Percentiles rank a stretch among this genome's conserved stretches.
Evolutionary conservation across 1,284 basidiomycete species (phyloP).

Genomic region (Heterobasidion occidentale): DNA sequence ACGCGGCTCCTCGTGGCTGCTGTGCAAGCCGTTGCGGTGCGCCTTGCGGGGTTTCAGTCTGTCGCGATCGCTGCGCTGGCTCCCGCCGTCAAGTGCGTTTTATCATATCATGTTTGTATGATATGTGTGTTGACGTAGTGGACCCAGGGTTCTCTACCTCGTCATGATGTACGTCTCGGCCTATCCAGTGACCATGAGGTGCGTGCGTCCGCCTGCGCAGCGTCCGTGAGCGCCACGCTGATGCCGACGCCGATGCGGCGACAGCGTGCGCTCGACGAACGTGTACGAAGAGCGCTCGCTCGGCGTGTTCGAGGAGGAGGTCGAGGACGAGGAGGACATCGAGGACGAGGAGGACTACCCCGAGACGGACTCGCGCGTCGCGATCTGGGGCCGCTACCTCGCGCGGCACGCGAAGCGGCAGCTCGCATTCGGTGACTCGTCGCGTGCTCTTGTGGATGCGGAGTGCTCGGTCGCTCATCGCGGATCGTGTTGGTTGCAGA

Average conservation of each 20-base stretch:
- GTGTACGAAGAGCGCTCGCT: slow-evolving; percentile 93
- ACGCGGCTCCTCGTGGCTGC: slow-evolving; percentile 59
- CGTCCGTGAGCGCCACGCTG: slow-evolving; percentile 29
- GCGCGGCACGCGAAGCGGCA: slow-evolving; percentile 80
- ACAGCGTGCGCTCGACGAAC: slow-evolving; percentile 87
- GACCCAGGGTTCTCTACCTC: slow-evolving; percentile 44
- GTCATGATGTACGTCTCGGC: slow-evolving; percentile 48
- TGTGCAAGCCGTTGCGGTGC: slow-evolving; percentile 75
- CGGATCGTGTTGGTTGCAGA: too few relatives aligned
- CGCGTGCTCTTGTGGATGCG: too few relatives aligned
- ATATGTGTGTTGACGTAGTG: slow-evolving; percentile 9
- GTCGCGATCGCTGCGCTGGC: slow-evolving; percentile 67
- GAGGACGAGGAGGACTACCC: slow-evolving; percentile 37
- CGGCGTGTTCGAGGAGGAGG: slow-evolving; percentile 61
- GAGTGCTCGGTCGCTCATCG: too few relatives aligned
- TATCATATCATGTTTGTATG: background rate
- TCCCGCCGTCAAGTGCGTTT: slow-evolving; percentile 56
- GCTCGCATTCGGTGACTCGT: slow-evolving; percentile 87
- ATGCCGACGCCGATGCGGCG: slow-evolving; percentile 9
- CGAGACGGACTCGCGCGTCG: slow-evolving; percentile 36
- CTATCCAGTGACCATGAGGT: slow-evolving; percentile 31
- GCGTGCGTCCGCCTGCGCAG: background rate
- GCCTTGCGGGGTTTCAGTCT: slow-evolving; percentile 83
- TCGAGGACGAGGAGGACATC: slow-evolving; percentile 37
- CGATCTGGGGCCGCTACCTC: slow-evolving; percentile 73